Conservation (phyloP, 345 rosid genomes). For the Streptanthus diversifolius region DNA sequence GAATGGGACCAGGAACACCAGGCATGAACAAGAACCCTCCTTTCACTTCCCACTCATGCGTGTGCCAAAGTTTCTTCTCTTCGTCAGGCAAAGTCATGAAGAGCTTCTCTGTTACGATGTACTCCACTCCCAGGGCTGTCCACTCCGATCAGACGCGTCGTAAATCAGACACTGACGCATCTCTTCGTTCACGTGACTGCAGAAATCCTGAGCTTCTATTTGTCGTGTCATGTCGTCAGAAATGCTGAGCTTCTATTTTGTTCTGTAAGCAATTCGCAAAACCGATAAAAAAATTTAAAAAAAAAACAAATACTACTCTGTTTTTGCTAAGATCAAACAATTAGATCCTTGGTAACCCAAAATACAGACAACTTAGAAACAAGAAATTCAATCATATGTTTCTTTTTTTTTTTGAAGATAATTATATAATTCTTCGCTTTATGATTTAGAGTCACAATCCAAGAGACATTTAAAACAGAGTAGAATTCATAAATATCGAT, state of each 20-base stretch:
- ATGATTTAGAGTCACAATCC: neutral
- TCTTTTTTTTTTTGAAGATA: neutral
- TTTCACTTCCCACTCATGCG: slow-evolving; percentile 76
- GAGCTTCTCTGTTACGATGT: slow-evolving; percentile 61
- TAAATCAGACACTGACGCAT: slow-evolving; percentile 78
- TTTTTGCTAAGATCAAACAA: neutral
- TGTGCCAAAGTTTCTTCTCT: slow-evolving; percentile 82
- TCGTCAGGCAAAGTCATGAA: slow-evolving; percentile 57
- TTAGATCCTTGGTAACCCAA: neutral
- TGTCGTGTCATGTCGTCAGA: slow-evolving; percentile 70
- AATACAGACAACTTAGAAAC: neutral
- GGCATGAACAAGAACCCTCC: slow-evolving; percentile 78
- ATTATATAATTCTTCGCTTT: too few species aligned
- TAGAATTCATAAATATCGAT: neutral
- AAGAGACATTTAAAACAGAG: neutral
- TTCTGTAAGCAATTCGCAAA: neutral
- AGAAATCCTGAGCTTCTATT: slow-evolving; percentile 73
- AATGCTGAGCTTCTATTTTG: slow-evolving; percentile 69
- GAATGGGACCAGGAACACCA: slow-evolving; percentile 55
- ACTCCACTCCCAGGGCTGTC: too few species aligned
- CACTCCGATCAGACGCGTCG: too few species aligned
- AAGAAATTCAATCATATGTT: neutral
- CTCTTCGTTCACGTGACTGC: slow-evolving; percentile 76
- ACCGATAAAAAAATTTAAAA: too few species aligned
- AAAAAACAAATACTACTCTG: neutral